Base-by-base conservation (phyloP, 106 monocot species). In the Gastrodia elata region DNA sequence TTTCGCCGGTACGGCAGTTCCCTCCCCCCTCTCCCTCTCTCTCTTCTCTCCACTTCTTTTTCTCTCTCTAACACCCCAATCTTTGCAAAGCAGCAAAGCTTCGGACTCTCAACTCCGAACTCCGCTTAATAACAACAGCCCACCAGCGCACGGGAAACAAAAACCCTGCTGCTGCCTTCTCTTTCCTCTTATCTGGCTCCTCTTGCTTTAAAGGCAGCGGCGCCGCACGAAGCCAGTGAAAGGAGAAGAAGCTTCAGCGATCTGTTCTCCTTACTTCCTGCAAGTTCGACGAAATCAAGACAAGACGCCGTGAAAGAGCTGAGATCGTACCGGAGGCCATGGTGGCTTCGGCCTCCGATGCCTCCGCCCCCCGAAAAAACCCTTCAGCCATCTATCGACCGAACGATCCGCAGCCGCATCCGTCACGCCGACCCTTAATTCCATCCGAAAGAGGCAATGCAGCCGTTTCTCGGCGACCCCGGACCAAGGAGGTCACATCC, bases 401-500 rank as follows among this genome's bases (percentile, higher is more conserved):
- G 44, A 40, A 73, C 73, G 32, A 71, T 48, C 74, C 83, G 80
- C 34, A 81, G 76, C 1, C 39, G 39, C 39, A 39, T 25, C 24
- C 22, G 39, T 25, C 39, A 25, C 68, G 68, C 33, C 30, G 68
- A 16, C 88, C 86, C 6, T 77, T 91, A 26, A 83, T 80, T 79
- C 82, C 91, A 22, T 85, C 91, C 6, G 91, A 91, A 68, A 87
- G 81, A 67, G 91, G 87, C 80, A 91, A 87, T 76, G 82, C 88
- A 38, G 78, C 76, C 5, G 40, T 61, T 14, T 70, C 71, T 14
- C 71, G 87, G 1, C 80, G 75, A 8, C 85, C 76, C 2, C 48
- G 69, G 11, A 52, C 57, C 64, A 87, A 84, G 75, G 82, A 82
- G 28, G 79, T 91, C 79, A 44, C 78, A 20, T 87, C 91, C 34